Evolutionary conservation across 2,329 filamentous ascomycete genomes (phyloP), one percentile per base, ranked within the genome.

Genomic region (Colletotrichum spaethianum): DNA sequence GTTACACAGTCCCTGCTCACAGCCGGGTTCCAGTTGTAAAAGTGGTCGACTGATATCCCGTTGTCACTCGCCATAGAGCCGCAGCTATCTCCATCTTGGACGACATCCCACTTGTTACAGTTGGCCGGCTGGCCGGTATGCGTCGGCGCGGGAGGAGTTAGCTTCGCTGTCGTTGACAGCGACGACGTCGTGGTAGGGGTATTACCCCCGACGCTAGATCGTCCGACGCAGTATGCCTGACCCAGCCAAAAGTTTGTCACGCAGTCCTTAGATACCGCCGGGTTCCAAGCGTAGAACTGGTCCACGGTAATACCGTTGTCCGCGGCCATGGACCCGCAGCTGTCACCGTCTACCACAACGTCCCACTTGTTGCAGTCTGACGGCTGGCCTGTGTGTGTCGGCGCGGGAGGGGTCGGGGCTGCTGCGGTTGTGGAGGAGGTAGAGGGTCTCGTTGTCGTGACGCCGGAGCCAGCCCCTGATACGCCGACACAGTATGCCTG

Each of bases 401-500:
- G 73, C 1, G 57, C 72, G 2, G 76, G 74, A 3, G 74, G 59
- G 56, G 14, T 55, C 6, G 63, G 36, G n/a, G n/a, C n/a, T n/a
- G n/a, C n/a, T n/a, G n/a, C n/a, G n/a, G n/a, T n/a, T n/a, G n/a
- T n/a, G n/a, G n/a, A n/a, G n/a, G n/a, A n/a, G n/a, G n/a, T n/a
- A n/a, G n/a, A n/a, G n/a, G n/a, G n/a, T n/a, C n/a, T n/a, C n/a
- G n/a, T n/a, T n/a, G n/a, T n/a, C n/a, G n/a, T n/a, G n/a, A n/a
- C n/a, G n/a, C n/a, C n/a, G n/a, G n/a, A n/a, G n/a, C n/a, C n/a
- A n/a, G n/a, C n/a, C n/a, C n/a, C n/a, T n/a, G n/a, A n/a, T n/a
- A n/a, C n/a, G n/a, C n/a, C n/a, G n/a, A n/a, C n/a, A n/a, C n/a
- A 78, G 65, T 78, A 78, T 7, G 75, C 73, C 36, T 77, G 67